phyloP scores from a whole-genome alignment of 2,329 filamentous ascomycete genomes.

The Endothia cerciana region DNA sequence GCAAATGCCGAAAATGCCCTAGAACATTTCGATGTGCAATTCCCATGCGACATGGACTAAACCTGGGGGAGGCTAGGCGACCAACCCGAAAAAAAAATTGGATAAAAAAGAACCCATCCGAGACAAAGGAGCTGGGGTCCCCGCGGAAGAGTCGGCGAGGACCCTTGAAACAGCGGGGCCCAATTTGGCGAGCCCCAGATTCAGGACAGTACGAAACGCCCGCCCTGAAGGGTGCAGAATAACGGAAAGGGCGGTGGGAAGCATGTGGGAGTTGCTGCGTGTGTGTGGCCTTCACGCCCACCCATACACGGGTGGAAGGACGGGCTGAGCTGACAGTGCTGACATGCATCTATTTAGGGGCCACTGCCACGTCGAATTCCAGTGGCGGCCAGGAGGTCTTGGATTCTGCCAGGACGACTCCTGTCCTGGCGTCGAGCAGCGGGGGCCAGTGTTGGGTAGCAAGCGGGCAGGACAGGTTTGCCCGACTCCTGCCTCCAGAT shows the following conservation, averaged over 20 bases:
- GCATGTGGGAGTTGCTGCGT: conserved; percentile 4
- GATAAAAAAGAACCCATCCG: neutral
- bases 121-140: conserved; percentile 15
- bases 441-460: too few relatives aligned
- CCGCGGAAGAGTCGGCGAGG: conserved; percentile 9
- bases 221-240: conserved; percentile 6
- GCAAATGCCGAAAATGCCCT: too few relatives aligned
- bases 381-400: neutral
- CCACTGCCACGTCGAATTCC: neutral
- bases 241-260: conserved; percentile 13
- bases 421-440: too few relatives aligned
- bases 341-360: conserved; percentile 16
- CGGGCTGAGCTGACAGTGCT: conserved; percentile 12
- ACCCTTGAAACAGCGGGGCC: neutral
- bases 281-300: conserved; percentile 1
- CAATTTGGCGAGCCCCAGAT: neutral
- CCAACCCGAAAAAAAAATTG: neutral
- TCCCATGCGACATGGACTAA: neutral
- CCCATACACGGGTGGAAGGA: neutral
- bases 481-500: too few relatives aligned
- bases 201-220: neutral
- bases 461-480: too few relatives aligned
- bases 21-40: neutral
- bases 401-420: neutral
- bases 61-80: neutral